These are phyloP conservation scores for Populus simonii DNA, from an alignment of 345 rosid genomes.

Conservation along the genomic window DNA sequence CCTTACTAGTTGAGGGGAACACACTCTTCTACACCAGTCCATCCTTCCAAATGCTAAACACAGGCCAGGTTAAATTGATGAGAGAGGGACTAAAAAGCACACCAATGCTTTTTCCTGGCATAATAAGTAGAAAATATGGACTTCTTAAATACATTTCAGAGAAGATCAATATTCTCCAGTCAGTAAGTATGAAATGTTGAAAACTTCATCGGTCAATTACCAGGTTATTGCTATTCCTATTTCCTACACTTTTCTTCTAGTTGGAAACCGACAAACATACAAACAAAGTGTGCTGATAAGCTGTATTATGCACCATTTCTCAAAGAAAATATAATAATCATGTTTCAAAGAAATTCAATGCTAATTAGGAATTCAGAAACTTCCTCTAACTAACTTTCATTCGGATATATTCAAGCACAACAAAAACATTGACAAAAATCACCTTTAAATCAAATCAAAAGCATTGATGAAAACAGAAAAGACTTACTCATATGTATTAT, in stretches of 20 bases:
- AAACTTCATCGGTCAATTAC: neutral
- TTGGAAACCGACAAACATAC: neutral
- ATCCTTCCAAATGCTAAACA: neutral
- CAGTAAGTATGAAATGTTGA: neutral
- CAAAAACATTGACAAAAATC: neutral
- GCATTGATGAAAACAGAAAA: slow-evolving; percentile 13
- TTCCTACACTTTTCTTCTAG: neutral
- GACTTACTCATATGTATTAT: slow-evolving; percentile 95
- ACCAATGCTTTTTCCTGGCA: neutral
- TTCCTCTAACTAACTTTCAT: neutral
- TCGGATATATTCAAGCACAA: neutral
- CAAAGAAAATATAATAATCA: neutral
- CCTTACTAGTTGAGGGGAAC: neutral
- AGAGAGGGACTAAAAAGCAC: neutral
- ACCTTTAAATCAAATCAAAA: neutral
- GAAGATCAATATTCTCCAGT: neutral
- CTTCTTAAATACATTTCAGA: neutral
- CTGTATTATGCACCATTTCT: neutral
- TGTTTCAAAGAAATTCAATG: neutral
- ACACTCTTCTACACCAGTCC: neutral
- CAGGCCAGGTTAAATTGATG: neutral
- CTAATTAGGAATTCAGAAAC: neutral
- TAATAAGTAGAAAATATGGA: neutral
- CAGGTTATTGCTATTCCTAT: neutral
- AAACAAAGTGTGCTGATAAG: neutral